Conservation (phyloP, 2,329 filamentous ascomycete genomes). For the Exophiala oligosperma region DNA sequence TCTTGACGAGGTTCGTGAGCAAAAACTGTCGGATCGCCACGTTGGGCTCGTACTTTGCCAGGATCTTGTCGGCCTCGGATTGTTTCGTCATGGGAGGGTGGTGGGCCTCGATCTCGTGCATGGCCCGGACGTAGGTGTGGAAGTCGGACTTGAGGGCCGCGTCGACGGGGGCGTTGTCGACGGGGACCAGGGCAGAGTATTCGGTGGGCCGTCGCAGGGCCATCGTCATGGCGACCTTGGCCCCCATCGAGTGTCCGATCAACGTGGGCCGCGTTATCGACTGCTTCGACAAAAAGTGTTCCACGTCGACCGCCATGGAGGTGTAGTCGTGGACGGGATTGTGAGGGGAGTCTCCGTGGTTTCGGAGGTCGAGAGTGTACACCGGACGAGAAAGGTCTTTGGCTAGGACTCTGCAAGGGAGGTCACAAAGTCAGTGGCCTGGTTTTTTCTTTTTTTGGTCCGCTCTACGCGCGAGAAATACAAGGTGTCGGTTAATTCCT, state of each 20-base stretch:
- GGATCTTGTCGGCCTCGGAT: conserved; percentile 25
- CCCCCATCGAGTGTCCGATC: conserved; percentile 96
- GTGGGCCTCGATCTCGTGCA: conserved; percentile 70
- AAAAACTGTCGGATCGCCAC: conserved; percentile 86
- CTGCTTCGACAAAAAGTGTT: conserved; percentile 73
- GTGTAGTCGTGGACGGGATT: conserved; percentile 72
- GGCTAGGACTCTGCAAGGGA: conserved; percentile 65
- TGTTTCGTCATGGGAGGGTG: conserved; percentile 19
- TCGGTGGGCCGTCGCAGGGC: conserved; percentile 69
- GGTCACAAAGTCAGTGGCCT: background rate
- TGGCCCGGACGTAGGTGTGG: conserved; percentile 75
- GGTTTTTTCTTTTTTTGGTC: background rate
- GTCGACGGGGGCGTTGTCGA: conserved; percentile 91
- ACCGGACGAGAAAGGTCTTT: conserved; percentile 77
- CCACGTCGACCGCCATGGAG: conserved; percentile 80
- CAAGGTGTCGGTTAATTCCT: conserved; percentile 35
- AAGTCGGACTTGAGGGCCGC: conserved; percentile 74
- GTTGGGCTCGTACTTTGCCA: conserved; percentile 45
- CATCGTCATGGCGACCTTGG: conserved; percentile 87
- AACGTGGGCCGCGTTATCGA: conserved; percentile 67
- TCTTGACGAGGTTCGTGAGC: conserved; percentile 69
- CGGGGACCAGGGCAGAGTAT: conserved; percentile 71
- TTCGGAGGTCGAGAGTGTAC: conserved; percentile 85
- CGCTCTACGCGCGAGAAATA: background rate
- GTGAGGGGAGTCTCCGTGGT: conserved; percentile 90